phyloP scores from a whole-genome alignment of 2,329 filamentous ascomycete species.

The Monosporascus cannonballus region DNA sequence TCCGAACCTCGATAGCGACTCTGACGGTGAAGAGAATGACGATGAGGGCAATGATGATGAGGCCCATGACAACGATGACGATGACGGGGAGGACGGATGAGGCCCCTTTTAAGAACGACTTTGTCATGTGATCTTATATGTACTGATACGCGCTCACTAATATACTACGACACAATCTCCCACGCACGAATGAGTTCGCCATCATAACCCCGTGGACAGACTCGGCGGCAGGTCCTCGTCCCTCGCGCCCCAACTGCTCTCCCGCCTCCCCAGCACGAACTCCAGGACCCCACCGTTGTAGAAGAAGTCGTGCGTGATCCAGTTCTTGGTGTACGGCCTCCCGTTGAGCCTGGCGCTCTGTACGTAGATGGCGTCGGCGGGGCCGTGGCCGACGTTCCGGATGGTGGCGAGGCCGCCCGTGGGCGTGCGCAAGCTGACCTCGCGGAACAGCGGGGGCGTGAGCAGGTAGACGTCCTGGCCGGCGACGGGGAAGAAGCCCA shows the following conservation, averaged over 20 bases:
- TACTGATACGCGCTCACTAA: neutral
- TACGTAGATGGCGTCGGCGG: constrained; percentile 46
- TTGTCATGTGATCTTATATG: neutral
- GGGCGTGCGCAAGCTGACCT: constrained; percentile 32
- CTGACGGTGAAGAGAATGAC: constrained; percentile 31
- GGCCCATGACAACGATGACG: constrained; percentile 10
- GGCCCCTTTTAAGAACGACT: neutral
- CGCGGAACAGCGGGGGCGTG: constrained; percentile 42
- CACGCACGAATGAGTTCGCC: constrained; percentile 1
- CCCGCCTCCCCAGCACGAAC: constrained; percentile 49
- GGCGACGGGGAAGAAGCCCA: constrained; percentile 50
- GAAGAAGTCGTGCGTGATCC: constrained; percentile 61
- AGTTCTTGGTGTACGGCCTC: constrained; percentile 50
- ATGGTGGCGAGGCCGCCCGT: constrained; percentile 46
- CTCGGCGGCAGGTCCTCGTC: constrained; percentile 55
- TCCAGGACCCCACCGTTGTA: constrained; percentile 53
- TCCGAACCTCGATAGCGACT: constrained; percentile 37
- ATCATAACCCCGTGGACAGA: constrained; percentile 18
- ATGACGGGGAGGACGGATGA: constrained; percentile 5
- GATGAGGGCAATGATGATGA: constrained; percentile 27
- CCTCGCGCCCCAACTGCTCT: constrained; percentile 50
- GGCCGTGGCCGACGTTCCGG: constrained; percentile 31
- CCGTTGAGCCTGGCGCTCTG: constrained; percentile 55
- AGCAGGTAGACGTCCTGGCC: constrained; percentile 50
- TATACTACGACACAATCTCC: neutral